These are phyloP conservation scores for Domatiomyces globalis DNA, from an alignment of 2,329 filamentous ascomycete species.

Conservation along the genomic window DNA sequence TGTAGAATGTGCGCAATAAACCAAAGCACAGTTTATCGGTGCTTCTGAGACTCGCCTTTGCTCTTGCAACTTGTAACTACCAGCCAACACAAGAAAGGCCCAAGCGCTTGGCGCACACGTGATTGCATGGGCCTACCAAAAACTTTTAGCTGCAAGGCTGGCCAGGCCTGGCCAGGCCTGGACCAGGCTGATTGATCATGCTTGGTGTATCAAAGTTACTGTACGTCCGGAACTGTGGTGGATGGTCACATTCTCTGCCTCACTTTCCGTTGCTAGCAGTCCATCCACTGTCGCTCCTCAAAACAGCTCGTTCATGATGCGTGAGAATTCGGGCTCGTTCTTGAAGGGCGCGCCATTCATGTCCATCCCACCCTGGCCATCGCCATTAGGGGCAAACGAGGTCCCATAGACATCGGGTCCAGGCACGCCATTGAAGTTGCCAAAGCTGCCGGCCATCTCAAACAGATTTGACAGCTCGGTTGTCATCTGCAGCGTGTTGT, in stretches of 20 bases:
- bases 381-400: constrained; percentile 21
- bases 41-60: neutral
- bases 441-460: constrained; percentile 45
- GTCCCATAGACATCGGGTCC: constrained; percentile 20
- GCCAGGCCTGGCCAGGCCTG: neutral
- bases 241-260: no score
- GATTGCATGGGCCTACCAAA: neutral
- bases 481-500: constrained; percentile 45
- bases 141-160: neutral
- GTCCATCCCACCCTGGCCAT: constrained; percentile 19
- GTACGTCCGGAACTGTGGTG: no score
- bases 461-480: constrained; percentile 50
- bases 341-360: constrained; percentile 35
- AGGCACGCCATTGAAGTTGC: constrained; percentile 25
- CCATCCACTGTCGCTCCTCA: constrained; percentile 20
- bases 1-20: neutral
- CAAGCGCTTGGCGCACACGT: neutral
- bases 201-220: no score
- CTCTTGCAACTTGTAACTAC: neutral
- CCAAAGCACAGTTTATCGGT: neutral
- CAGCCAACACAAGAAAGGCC: neutral
- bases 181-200: neutral
- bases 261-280: no score
- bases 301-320: constrained; percentile 46
- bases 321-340: constrained; percentile 45